These are phyloP conservation scores for Cutaneotrichosporon sp. DNA, from an alignment of 1,284 basidiomycete species.

Conservation along the genomic window DNA sequence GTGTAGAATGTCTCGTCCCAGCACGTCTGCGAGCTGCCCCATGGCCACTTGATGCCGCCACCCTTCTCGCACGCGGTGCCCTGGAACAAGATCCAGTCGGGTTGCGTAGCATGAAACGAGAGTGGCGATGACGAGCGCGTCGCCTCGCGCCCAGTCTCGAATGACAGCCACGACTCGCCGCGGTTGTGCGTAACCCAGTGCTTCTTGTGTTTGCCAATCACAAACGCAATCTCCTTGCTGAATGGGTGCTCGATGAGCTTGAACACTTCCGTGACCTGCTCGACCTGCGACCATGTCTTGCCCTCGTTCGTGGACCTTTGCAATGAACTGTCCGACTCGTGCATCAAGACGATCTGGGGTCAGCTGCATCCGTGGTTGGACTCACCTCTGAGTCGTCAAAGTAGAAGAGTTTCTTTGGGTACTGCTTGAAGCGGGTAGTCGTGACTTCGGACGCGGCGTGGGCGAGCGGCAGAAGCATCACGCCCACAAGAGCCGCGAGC, in stretches of 20 bases:
- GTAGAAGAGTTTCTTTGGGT: conserved; percentile 83
- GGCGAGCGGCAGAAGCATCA: conserved; percentile 8
- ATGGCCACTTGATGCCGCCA: conserved; percentile 59
- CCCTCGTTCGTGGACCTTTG: conserved; percentile 88
- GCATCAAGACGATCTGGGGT: conserved; percentile 71
- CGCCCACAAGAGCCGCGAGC: not conserved
- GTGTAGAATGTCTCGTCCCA: conserved; percentile 89
- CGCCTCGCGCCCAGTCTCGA: conserved; percentile 65
- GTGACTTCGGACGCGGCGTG: conserved; percentile 15
- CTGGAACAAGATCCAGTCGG: conserved; percentile 77
- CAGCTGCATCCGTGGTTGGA: not conserved
- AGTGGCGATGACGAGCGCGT: conserved; percentile 65
- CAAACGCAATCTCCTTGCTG: conserved; percentile 79
- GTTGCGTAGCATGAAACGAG: conserved; percentile 79
- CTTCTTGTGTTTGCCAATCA: conserved; percentile 65
- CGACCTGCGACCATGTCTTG: conserved; percentile 68
- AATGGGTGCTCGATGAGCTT: conserved; percentile 86
- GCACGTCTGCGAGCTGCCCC: conserved; percentile 65
- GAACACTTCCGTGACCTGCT: conserved; percentile 65
- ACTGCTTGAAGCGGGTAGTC: conserved; percentile 59
- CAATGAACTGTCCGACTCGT: conserved; percentile 70
- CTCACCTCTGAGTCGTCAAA: conserved; percentile 85
- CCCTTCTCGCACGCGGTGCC: conserved; percentile 65
- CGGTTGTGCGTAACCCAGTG: conserved; percentile 85
- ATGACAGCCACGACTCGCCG: conserved; percentile 78